A percentile compares a stretch with the other conserved stretches of the same genome.
Conservation (phyloP, 1,139 yeast genomes). For the Komagataea norvegica region DNA sequence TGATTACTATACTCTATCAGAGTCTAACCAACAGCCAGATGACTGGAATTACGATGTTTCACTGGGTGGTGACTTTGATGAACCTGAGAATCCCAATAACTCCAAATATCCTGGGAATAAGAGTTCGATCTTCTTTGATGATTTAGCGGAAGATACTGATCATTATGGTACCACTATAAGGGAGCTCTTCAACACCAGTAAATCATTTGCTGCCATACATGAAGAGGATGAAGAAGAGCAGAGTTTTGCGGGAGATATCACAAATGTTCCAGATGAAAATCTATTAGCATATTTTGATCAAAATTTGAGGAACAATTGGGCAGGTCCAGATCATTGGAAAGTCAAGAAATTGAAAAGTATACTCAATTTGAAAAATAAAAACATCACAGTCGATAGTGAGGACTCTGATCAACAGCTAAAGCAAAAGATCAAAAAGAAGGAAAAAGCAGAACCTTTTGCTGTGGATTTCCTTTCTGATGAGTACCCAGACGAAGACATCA, state of each 20-base stretch:
- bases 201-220: slow-evolving; percentile 14
- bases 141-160: slow-evolving; percentile 27
- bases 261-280: slow-evolving; percentile 51
- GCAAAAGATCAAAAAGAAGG: slow-evolving; percentile 18
- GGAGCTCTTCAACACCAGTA: slow-evolving; percentile 23
- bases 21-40: slow-evolving; percentile 1
- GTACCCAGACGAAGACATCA: slow-evolving; percentile 28
- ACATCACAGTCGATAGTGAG: not conserved
- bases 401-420: slow-evolving; percentile 11
- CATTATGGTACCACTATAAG: slow-evolving; percentile 26
- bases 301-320: slow-evolving; percentile 66
- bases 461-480: slow-evolving; percentile 48
- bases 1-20: slow-evolving; percentile 12
- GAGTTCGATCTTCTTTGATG: slow-evolving; percentile 28
- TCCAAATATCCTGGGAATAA: slow-evolving; percentile 23
- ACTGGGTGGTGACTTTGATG: slow-evolving; percentile 12
- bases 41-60: slow-evolving; percentile 14
- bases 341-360: slow-evolving; percentile 51
- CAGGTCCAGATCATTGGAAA: slow-evolving; percentile 95
- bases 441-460: slow-evolving; percentile 33
- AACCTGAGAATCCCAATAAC: slow-evolving; percentile 10
- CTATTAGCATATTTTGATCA: slow-evolving; percentile 78
- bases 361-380: slow-evolving; percentile 6
- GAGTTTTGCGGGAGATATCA: slow-evolving; percentile 6
- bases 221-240: slow-evolving; percentile 9